Conservation (phyloP, 1,284 basidiomycete genomes). For the Trichosporon sp. region DNA sequence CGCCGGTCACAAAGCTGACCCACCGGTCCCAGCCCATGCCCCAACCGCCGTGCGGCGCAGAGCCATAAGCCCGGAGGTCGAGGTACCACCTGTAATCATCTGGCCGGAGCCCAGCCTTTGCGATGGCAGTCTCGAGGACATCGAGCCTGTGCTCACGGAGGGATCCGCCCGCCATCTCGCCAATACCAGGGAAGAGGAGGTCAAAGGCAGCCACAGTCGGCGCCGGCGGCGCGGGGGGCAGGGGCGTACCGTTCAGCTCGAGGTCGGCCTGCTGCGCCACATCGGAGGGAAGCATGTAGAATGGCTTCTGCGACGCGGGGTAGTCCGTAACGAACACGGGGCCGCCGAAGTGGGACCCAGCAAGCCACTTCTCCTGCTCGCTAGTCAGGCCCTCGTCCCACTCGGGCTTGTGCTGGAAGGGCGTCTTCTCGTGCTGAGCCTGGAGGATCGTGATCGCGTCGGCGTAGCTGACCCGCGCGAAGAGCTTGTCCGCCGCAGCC, state of each 20-base stretch:
- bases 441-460: slow-evolving; percentile 70
- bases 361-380: slow-evolving; percentile 91
- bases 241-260: neutral
- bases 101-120: slow-evolving; percentile 60
- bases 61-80: slow-evolving; percentile 74
- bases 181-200: slow-evolving; percentile 80
- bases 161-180: slow-evolving; percentile 90
- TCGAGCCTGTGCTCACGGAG: slow-evolving; percentile 80
- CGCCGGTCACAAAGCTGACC: slow-evolving; percentile 77
- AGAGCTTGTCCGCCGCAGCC: slow-evolving; percentile 38
- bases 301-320: slow-evolving; percentile 79
- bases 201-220: slow-evolving; percentile 90
- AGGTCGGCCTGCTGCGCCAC: slow-evolving; percentile 13
- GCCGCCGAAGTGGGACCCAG: slow-evolving; percentile 63
- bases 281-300: slow-evolving; percentile 78
- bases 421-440: slow-evolving; percentile 49
- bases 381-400: slow-evolving; percentile 77
- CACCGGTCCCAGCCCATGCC: slow-evolving; percentile 90
- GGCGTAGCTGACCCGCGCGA: slow-evolving; percentile 73
- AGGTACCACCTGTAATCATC: slow-evolving; percentile 80
- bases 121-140: slow-evolving; percentile 63
- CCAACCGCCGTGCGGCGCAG: slow-evolving; percentile 88
- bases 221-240: slow-evolving; percentile 11
- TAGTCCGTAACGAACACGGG: slow-evolving; percentile 94
- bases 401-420: slow-evolving; percentile 64